phyloP scores from a whole-genome alignment of 2,329 filamentous ascomycete species.

The Acrocalymma vagum region DNA sequence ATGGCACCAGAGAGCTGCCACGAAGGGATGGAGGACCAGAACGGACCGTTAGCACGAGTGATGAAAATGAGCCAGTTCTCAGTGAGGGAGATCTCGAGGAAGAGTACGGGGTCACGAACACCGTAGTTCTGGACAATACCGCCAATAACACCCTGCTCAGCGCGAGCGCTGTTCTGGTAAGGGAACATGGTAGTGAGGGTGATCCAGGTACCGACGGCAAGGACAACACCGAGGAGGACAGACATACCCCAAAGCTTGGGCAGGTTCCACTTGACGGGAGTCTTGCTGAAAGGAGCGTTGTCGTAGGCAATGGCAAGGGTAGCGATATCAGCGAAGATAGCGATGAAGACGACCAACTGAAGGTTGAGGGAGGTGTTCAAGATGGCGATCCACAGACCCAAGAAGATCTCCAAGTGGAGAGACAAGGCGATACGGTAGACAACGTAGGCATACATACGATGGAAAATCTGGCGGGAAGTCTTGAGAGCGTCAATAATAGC shows the following conservation, averaged over 20 bases:
- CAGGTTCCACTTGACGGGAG: constrained; percentile 93
- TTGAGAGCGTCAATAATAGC: constrained; percentile 93
- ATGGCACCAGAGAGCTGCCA: constrained; percentile 85
- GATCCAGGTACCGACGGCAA: constrained; percentile 88
- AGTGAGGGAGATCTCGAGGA: constrained; percentile 88
- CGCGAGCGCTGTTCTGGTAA: constrained; percentile 42
- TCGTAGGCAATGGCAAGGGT: constrained; percentile 94
- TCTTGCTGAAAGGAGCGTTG: constrained; percentile 86
- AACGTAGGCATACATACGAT: constrained; percentile 96
- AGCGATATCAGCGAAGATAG: constrained; percentile 92
- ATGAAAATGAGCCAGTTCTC: constrained; percentile 98
- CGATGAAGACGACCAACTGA: constrained; percentile 89
- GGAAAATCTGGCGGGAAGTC: constrained; percentile 93
- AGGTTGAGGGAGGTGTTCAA: constrained; percentile 86
- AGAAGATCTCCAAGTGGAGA: constrained; percentile 89
- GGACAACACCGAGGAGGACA: constrained; percentile 79
- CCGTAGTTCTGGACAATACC: constrained; percentile 93
- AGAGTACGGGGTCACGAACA: constrained; percentile 81
- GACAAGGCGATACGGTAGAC: constrained; percentile 94
- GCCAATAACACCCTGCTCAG: constrained; percentile 67
- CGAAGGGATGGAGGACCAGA: constrained; percentile 89
- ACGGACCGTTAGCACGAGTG: constrained; percentile 89
- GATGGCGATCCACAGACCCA: constrained; percentile 90
- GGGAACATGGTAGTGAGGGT: constrained; percentile 84
- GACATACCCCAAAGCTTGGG: constrained; percentile 96